Conservation (phyloP, 2,329 filamentous ascomycete genomes). For the Botryotinia narcissicola region DNA sequence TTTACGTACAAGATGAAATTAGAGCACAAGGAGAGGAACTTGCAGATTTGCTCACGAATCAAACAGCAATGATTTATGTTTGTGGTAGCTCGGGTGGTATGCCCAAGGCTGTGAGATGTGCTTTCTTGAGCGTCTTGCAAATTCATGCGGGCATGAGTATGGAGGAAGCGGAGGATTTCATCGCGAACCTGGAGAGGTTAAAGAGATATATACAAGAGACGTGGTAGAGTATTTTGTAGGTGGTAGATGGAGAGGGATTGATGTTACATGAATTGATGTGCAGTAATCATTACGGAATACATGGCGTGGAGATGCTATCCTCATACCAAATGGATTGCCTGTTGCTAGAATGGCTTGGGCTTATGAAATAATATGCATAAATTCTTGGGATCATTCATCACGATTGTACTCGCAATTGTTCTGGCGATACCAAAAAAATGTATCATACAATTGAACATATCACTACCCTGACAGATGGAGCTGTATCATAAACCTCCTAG, state of each 20-base stretch:
- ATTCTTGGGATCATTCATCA: neutral
- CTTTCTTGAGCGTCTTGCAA: slow-evolving; percentile 60
- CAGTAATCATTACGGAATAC: neutral
- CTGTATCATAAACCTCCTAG: neutral
- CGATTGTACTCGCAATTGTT: neutral
- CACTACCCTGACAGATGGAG: neutral
- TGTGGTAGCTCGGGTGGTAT: slow-evolving; percentile 64
- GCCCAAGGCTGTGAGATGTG: slow-evolving; percentile 66
- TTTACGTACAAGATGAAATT: slow-evolving; percentile 59
- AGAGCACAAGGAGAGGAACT: slow-evolving; percentile 35
- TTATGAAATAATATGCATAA: neutral
- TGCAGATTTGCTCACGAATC: slow-evolving; percentile 52
- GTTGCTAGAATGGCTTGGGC: neutral
- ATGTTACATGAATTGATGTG: neutral
- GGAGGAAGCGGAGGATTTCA: slow-evolving; percentile 53
- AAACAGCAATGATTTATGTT: slow-evolving; percentile 54
- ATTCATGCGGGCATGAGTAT: slow-evolving; percentile 36
- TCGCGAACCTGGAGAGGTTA: slow-evolving; percentile 57
- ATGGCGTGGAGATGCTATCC: neutral
- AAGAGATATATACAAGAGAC: slow-evolving; percentile 68
- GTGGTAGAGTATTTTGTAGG: slow-evolving; percentile 47
- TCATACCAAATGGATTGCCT: neutral
- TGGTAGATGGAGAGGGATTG: neutral
- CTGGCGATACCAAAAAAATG: too few species aligned
- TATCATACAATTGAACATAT: neutral